Evolutionary conservation across 2,329 filamentous ascomycete genomes (phyloP).

Genomic region (Ophiostoma sp.): DNA sequence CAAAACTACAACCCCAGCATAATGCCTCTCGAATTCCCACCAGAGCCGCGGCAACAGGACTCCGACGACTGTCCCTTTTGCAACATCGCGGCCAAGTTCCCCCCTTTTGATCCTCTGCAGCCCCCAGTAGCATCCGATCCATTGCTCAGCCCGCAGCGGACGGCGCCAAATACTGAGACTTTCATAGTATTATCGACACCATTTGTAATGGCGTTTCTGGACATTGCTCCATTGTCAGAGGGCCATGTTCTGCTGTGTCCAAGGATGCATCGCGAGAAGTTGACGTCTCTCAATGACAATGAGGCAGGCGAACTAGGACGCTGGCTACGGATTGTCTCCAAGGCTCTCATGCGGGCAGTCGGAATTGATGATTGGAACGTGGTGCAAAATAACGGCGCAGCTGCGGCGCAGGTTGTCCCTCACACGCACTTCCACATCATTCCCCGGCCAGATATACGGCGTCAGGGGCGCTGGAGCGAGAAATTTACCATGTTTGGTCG

Average conservation of each 20-base stretch:
- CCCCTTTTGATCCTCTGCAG: conserved; percentile 41
- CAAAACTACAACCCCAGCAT: neutral
- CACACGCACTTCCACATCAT: conserved; percentile 96
- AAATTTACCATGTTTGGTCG: conserved; percentile 81
- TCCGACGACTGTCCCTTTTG: conserved; percentile 55
- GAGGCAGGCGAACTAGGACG: conserved; percentile 64
- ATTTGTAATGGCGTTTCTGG: conserved; percentile 77
- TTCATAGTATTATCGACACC: conserved; percentile 73
- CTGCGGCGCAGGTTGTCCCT: conserved; percentile 85
- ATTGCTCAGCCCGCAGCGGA: conserved; percentile 34
- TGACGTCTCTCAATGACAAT: conserved; percentile 60
- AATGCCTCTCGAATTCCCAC: conserved; percentile 12
- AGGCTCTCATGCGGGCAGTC: conserved; percentile 63
- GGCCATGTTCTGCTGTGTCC: conserved; percentile 83
- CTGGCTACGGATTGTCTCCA: conserved; percentile 66
- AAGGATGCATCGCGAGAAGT: conserved; percentile 68
- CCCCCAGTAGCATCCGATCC: conserved; percentile 40
- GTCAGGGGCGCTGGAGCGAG: conserved; percentile 49
- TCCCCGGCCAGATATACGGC: conserved; percentile 66
- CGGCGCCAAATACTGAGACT: conserved; percentile 41
- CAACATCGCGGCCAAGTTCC: conserved; percentile 49
- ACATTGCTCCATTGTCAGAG: conserved; percentile 80
- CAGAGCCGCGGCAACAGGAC: conserved; percentile 16
- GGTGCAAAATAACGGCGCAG: conserved; percentile 88
- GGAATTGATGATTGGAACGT: conserved; percentile 87